Evolutionary conservation across 78 protist species (phyloP).

Genomic region (Emiliania huxleyi): DNA sequence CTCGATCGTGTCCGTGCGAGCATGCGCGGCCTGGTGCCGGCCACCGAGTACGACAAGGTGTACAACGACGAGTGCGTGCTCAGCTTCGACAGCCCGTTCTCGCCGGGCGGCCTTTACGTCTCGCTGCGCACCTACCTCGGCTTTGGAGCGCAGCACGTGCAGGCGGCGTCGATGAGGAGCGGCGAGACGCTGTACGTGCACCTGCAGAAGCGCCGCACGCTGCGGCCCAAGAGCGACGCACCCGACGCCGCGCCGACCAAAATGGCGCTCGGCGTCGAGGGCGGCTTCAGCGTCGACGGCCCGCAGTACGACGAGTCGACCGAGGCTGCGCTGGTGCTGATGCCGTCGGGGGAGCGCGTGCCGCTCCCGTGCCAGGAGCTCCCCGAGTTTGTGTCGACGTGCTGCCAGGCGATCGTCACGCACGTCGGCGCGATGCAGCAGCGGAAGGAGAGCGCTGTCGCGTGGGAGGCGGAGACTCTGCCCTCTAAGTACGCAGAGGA

Average conservation of each 20-base stretch:
- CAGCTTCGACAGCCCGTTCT: constrained; percentile 58
- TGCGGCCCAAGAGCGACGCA: not conserved
- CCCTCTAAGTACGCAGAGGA: constrained; percentile 62
- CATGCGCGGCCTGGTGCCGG: not conserved
- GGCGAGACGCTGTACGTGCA: constrained; percentile 57
- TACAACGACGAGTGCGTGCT: constrained; percentile 78
- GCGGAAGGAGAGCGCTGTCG: constrained; percentile 22
- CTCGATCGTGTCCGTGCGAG: not conserved
- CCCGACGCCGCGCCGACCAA: constrained; percentile 59
- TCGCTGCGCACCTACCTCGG: constrained; percentile 48
- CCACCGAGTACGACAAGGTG: constrained; percentile 33
- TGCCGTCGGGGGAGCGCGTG: constrained; percentile 32
- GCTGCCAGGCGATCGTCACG: not conserved
- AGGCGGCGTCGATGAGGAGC: constrained; percentile 55
- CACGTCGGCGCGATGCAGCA: not conserved
- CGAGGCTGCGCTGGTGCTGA: not conserved
- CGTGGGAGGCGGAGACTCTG: constrained; percentile 59
- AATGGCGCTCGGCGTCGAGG: constrained; percentile 64
- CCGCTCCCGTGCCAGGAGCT: constrained; percentile 30
- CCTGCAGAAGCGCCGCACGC: not conserved
- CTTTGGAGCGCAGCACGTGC: constrained; percentile 61
- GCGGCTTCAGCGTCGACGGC: constrained; percentile 4
- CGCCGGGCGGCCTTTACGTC: constrained; percentile 75
- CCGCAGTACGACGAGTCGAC: constrained; percentile 49
- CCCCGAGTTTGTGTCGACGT: constrained; percentile 41